Evolutionary conservation across 2,329 filamentous ascomycete genomes (phyloP).

Genomic region (Curvularia eragrostidis): DNA sequence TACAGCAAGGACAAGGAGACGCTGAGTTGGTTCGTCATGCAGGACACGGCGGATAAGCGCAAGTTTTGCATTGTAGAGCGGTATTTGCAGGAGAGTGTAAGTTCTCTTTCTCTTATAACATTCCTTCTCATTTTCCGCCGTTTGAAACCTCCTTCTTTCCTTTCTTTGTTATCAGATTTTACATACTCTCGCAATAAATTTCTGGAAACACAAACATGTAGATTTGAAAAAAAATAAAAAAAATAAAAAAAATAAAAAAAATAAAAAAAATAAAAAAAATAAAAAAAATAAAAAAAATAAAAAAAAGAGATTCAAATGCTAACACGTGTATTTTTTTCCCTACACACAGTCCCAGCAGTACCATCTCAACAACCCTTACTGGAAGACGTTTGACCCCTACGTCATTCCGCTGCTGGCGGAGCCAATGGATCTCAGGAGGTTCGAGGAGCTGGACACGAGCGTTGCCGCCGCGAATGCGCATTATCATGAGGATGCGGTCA

Average conservation of each 20-base stretch:
- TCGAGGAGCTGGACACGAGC: slow-evolving; percentile 66
- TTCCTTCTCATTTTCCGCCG: too few species aligned
- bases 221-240: too few species aligned
- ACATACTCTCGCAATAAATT: too few species aligned
- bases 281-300: too few species aligned
- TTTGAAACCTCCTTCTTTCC: too few species aligned
- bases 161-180: too few species aligned
- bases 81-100: slow-evolving; percentile 69
- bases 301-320: neutral
- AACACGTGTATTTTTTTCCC: neutral
- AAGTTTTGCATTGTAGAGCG: slow-evolving; percentile 79
- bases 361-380: slow-evolving; percentile 69
- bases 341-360: slow-evolving; percentile 49
- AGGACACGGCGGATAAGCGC: slow-evolving; percentile 70
- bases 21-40: slow-evolving; percentile 75
- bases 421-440: slow-evolving; percentile 72
- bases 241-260: too few species aligned
- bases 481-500: slow-evolving; percentile 17
- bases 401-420: slow-evolving; percentile 71
- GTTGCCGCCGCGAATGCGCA: slow-evolving; percentile 4
- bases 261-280: too few species aligned
- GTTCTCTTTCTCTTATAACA: slow-evolving; percentile 35
- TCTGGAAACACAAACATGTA: too few species aligned
- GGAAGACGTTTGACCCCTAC: slow-evolving; percentile 78
- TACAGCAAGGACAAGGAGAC: slow-evolving; percentile 76